These are phyloP conservation scores for Fraxinus nigra DNA, from an alignment of 305 asterid genomes.

Conservation along the genomic window DNA sequence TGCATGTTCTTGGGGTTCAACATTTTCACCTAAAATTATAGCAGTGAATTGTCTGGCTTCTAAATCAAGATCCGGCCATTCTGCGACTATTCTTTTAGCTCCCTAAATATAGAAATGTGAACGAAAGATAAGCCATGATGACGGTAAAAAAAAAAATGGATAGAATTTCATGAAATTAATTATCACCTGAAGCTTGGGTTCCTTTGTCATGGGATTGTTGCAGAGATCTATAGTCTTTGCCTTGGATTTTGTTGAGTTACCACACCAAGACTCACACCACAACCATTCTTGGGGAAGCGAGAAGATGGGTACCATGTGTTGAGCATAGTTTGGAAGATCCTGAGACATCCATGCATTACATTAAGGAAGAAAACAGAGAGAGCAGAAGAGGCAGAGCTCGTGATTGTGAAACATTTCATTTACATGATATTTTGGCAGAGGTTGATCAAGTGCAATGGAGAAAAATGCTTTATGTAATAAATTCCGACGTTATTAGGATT, in stretches of 20 bases:
- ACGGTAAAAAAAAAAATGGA: not conserved
- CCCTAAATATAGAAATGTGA: constrained; percentile 49
- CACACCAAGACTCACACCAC: constrained; percentile 99
- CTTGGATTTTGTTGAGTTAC: constrained; percentile 74
- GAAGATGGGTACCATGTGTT: constrained; percentile 90
- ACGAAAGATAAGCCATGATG: not conserved
- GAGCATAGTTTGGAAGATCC: constrained; percentile 99
- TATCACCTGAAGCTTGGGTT: constrained; percentile 94
- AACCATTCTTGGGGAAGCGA: constrained; percentile 99
- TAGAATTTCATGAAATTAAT: not conserved
- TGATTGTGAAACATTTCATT: not conserved
- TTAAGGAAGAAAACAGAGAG: not conserved
- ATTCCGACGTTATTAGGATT: not conserved
- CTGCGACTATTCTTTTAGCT: constrained; percentile 87
- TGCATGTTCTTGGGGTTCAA: constrained; percentile 48
- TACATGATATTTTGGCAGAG: not conserved
- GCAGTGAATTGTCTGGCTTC: constrained; percentile 88
- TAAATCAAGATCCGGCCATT: constrained; percentile 94
- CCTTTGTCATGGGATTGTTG: constrained; percentile 99
- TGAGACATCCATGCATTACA: constrained; percentile 32
- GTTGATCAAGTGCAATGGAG: not conserved
- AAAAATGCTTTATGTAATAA: not conserved
- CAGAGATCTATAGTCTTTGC: constrained; percentile 98
- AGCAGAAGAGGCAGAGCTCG: not conserved
- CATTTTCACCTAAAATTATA: constrained; percentile 57